These are phyloP conservation scores for Spongospora subterranea DNA, from an alignment of 208 protist species.

Conservation along the genomic window DNA sequence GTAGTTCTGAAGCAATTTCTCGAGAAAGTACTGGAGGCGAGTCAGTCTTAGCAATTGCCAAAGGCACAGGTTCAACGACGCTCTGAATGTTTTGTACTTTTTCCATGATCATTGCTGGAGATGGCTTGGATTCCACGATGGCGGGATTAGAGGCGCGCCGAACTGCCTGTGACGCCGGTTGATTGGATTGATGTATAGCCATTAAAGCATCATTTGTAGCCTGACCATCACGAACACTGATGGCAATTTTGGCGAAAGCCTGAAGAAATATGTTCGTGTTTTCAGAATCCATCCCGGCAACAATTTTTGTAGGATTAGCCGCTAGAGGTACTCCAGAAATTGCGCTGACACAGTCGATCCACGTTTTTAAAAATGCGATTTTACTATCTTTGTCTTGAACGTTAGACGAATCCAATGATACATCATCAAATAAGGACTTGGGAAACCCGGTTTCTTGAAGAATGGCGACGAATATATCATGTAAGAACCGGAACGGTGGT, in stretches of 20 bases:
- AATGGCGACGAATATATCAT: slow-evolving; percentile 72
- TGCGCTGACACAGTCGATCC: slow-evolving; percentile 1
- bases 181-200: neutral
- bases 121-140: neutral
- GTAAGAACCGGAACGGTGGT: slow-evolving; percentile 71
- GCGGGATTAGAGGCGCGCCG: neutral
- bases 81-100: neutral
- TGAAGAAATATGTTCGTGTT: slow-evolving; percentile 63
- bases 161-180: neutral
- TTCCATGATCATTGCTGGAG: neutral
- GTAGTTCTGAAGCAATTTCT: neutral
- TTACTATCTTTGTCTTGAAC: slow-evolving; percentile 60
- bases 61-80: neutral
- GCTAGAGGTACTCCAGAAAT: neutral
- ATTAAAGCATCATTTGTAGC: neutral
- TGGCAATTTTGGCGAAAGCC: slow-evolving; percentile 72
- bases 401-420: slow-evolving; percentile 64
- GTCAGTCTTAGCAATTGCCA: no score
- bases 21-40: neutral
- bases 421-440: slow-evolving; percentile 62
- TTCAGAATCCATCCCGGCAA: slow-evolving; percentile 63
- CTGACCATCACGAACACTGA: slow-evolving; percentile 4
- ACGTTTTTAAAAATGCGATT: neutral
- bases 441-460: slow-evolving; percentile 63
- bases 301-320: slow-evolving; percentile 58